Conservation (phyloP, 148 eudicot species). For the Diospyros lotus region DNA sequence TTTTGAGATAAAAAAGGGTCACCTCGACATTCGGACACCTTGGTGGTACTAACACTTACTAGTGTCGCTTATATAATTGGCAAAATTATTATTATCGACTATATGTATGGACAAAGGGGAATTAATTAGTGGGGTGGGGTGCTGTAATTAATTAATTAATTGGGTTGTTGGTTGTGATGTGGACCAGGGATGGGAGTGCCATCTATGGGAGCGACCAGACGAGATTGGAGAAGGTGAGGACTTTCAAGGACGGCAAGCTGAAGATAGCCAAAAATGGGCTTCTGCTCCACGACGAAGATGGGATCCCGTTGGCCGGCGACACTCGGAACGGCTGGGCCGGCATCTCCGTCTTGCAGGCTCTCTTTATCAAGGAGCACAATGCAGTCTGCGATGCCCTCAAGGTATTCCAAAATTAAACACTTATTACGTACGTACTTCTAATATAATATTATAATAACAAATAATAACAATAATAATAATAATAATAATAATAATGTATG, state of each 20-base stretch:
- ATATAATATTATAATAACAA: no score
- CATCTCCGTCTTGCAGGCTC: conserved; percentile 26
- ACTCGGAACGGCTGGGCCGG: conserved; percentile 32
- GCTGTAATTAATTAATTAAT: no score
- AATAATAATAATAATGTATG: no score
- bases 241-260: conserved; percentile 24
- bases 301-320: conserved; percentile 27
- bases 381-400: conserved; percentile 27
- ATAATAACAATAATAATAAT: no score
- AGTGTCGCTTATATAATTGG: no score
- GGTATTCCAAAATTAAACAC: conserved; percentile 4
- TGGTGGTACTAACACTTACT: conserved; percentile 8
- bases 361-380: conserved; percentile 30
- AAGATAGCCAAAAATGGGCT: conserved; percentile 19
- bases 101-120: no score
- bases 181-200: conserved; percentile 30
- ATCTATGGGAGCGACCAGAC: conserved; percentile 25
- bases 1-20: neutral
- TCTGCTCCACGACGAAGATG: conserved; percentile 23
- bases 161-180: no score
- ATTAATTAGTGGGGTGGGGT: no score
- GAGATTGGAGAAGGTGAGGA: conserved; percentile 24
- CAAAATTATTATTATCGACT: no score
- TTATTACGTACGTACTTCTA: no score
- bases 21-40: conserved; percentile 10